Evolutionary conservation across 352 stramenopile species (phyloP), one percentile per base, ranked within the genome.

Genomic region (Globisporangium apiculatum): DNA sequence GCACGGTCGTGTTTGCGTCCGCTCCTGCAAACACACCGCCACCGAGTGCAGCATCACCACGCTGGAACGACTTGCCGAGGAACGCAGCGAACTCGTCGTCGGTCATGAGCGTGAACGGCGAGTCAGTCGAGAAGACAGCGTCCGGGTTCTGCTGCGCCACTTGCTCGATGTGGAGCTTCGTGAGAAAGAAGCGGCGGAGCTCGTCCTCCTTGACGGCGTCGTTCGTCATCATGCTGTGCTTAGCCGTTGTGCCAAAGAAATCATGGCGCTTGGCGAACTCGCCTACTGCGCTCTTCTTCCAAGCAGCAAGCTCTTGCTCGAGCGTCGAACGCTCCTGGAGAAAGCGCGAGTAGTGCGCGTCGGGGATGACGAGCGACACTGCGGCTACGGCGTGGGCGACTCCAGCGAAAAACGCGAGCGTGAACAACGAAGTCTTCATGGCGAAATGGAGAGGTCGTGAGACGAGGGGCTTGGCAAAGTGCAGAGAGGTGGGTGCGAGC

Each of bases 91-190:
- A 90, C 53, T 92, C 82, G 1, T 83, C 63, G 24, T 89, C 67
- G 14, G 80, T 88, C 67, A 92, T 78, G 17, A 92, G 66, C 18
- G 79, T 72, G 66, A 92, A 92, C 7, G 77, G 79, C 54, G 77
- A 80, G 54, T 90, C 69, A 7, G 57, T 79, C 6, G 78, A 86
- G 69, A 92, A 90, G 38, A 67, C 36, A 0, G 83, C 83, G 35
- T 84, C 70, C 1, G 81, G 77, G 58, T 91, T 91, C 9, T 51
- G 51, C 5, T 55, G 53, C 62, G 84, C 67, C n/a, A 60, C 71
- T 24, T 80, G 58, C 54, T 76, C 64, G 53, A 91, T 82, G 52
- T 66, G 48, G 67, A 87, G 55, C 61, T 91, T 88, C 17, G 78
- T 72, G 57, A 89, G 48, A 51, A 83, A 87, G 24, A 89, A 67